A percentile compares a stretch with the other conserved stretches of the same genome.
Evolutionary conservation across 352 stramenopile genomes (phyloP).

Genomic region (Phytophthora sp.): DNA sequence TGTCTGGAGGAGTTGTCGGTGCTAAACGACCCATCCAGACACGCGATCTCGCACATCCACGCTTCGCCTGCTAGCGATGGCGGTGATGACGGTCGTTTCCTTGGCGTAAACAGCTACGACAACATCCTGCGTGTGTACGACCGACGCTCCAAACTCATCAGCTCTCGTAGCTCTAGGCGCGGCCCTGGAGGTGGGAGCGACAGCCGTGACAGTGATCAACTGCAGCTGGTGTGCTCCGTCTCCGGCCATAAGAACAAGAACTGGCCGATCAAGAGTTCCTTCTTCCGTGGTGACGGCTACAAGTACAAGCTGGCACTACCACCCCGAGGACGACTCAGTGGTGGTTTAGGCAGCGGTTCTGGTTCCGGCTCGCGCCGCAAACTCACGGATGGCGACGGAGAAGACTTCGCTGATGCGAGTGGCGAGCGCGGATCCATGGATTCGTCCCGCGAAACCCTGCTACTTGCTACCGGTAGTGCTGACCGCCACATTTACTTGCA

Average conservation of each 20-base stretch:
- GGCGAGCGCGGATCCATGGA: conserved; percentile 48
- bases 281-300: conserved; percentile 88
- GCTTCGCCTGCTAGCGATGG: conserved; percentile 75
- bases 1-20: conserved; percentile 82
- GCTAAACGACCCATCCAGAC: conserved; percentile 75
- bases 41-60: conserved; percentile 87
- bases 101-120: conserved; percentile 90
- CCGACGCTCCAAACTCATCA: conserved; percentile 83
- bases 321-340: conserved; percentile 29
- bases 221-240: conserved; percentile 82
- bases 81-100: conserved; percentile 78
- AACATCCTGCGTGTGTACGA: conserved; percentile 91
- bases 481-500: conserved; percentile 91
- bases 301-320: conserved; percentile 85
- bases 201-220: conserved; percentile 68
- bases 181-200: conserved; percentile 36
- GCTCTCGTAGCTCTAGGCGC: conserved; percentile 43
- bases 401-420: conserved; percentile 69
- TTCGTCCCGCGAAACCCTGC: conserved; percentile 61
- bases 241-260: conserved; percentile 92
- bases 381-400: conserved; percentile 77
- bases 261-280: conserved; percentile 91
- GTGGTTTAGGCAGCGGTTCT: conserved; percentile 26
- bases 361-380: conserved; percentile 59
- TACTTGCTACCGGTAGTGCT: conserved; percentile 86